Evolutionary conservation across 768 basidiomycete species (phyloP).

Genomic region (Boletus eberwhitei): DNA sequence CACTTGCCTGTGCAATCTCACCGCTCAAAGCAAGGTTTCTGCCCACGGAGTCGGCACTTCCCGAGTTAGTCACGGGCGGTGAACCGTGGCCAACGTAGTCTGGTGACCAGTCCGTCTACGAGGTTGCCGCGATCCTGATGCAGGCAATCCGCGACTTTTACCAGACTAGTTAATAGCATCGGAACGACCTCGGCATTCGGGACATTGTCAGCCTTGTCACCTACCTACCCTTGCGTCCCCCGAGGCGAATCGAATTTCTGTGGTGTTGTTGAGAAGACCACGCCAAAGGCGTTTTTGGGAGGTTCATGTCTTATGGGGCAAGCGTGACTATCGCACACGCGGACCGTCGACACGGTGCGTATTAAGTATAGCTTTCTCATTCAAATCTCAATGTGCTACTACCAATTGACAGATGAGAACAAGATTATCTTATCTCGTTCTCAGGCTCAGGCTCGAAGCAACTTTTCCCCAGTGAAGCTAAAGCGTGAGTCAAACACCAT

Average conservation of each 20-base stretch:
- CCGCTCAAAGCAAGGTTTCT: too few relatives aligned
- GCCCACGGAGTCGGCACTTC: too few relatives aligned
- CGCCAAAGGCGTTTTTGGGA: not conserved
- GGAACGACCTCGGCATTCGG: too few relatives aligned
- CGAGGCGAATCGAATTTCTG: not conserved
- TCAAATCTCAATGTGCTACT: not conserved
- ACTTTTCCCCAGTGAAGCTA: not conserved
- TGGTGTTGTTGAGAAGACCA: not conserved
- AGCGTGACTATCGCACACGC: not conserved
- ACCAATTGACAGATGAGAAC: not conserved
- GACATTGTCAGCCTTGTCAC: too few relatives aligned
- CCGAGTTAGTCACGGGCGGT: too few relatives aligned
- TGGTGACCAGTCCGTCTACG: too few relatives aligned
- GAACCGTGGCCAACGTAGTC: too few relatives aligned
- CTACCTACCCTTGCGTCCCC: not conserved
- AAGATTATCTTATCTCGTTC: slow-evolving; percentile 8
- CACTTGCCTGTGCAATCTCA: too few relatives aligned
- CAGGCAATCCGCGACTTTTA: too few relatives aligned
- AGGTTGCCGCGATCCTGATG: too few relatives aligned
- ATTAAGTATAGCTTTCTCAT: not conserved
- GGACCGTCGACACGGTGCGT: not conserved
- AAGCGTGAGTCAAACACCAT: slow-evolving; percentile 7
- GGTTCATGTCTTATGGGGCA: not conserved
- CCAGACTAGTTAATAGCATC: too few relatives aligned
- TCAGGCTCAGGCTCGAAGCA: slow-evolving; percentile 8